Evolutionary conservation across 2,329 filamentous ascomycete species (phyloP).

Genomic region (Calonectria naviculata): DNA sequence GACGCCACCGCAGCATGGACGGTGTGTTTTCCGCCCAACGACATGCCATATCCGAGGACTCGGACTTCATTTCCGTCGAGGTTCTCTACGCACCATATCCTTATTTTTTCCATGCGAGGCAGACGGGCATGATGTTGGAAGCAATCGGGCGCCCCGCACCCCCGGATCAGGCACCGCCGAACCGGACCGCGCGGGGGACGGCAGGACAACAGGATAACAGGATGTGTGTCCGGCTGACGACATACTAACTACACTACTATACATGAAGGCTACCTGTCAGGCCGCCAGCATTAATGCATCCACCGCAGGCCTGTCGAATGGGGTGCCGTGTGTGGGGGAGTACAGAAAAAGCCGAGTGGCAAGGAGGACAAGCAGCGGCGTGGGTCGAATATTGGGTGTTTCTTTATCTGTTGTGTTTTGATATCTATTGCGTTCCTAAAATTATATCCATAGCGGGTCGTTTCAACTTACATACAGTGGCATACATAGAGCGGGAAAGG

Average conservation of each 20-base stretch:
- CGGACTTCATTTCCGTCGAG: background rate
- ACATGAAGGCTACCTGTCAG: background rate
- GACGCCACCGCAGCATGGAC: background rate
- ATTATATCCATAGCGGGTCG: constrained; percentile 11
- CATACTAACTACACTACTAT: background rate
- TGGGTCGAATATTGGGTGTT: constrained; percentile 16
- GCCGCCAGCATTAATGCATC: constrained; percentile 15
- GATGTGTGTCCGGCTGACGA: background rate
- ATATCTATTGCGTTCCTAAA: constrained; percentile 20
- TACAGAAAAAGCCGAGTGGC: constrained; percentile 9
- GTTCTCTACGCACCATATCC: background rate
- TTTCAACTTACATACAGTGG: constrained; percentile 10
- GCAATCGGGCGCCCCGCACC: constrained; percentile 11
- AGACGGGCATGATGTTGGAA: background rate
- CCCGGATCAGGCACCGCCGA: constrained; percentile 23
- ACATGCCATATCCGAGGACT: background rate
- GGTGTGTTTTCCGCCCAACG: background rate
- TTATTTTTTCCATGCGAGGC: background rate
- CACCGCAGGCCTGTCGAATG: background rate
- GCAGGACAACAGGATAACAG: background rate
- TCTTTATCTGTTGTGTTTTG: background rate
- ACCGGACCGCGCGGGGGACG: constrained; percentile 6
- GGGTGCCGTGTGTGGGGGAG: constrained; percentile 3
- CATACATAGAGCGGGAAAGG: background rate
- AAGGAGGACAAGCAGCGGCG: constrained; percentile 2